Percentiles rank a stretch among this genome's conserved stretches.
phyloP scores from a whole-genome alignment of 2,329 filamentous ascomycete species.

The Neopestalotiopsis sp. region DNA sequence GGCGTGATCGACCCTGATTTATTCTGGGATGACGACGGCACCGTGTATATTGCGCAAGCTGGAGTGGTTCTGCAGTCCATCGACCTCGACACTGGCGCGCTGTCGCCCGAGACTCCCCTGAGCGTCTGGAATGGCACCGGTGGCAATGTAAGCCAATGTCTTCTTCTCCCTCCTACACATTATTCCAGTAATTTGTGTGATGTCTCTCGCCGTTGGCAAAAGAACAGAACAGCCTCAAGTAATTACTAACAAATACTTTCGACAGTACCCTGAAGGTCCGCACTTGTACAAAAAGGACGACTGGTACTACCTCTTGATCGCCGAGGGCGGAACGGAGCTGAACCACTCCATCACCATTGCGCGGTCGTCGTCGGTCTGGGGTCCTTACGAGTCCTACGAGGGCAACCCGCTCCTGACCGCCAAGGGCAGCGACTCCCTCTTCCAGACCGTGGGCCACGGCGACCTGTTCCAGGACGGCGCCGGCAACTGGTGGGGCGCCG shows the following conservation, averaged over 20 bases:
- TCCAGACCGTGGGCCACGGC: conserved; percentile 39
- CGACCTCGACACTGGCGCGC: conserved; percentile 20
- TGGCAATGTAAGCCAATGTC: conserved; percentile 22
- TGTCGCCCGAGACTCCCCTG: conserved; percentile 15
- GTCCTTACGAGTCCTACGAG: conserved; percentile 42
- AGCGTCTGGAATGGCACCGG: conserved; percentile 38
- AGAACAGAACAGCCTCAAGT: neutral
- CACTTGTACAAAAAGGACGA: conserved; percentile 45
- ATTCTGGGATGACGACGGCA: conserved; percentile 24
- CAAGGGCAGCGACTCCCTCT: conserved; percentile 33
- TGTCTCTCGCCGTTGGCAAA: too few relatives aligned
- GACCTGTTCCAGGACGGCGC: conserved; percentile 38
- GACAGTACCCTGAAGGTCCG: conserved; percentile 41
- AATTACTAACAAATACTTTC: neutral
- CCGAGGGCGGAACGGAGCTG: conserved; percentile 49
- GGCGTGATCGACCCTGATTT: conserved; percentile 22
- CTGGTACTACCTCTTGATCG: conserved; percentile 51
- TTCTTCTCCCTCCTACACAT: neutral
- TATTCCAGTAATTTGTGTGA: too few relatives aligned
- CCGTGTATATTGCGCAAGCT: conserved; percentile 28
- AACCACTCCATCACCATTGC: conserved; percentile 45
- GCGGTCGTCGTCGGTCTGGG: conserved; percentile 38
- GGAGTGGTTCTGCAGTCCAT: conserved; percentile 21
- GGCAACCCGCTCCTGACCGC: conserved; percentile 46
- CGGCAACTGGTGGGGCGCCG: conserved; percentile 52